Base-by-base conservation (phyloP, 352 stramenopile species). In the Ophiocytium majus region DNA sequence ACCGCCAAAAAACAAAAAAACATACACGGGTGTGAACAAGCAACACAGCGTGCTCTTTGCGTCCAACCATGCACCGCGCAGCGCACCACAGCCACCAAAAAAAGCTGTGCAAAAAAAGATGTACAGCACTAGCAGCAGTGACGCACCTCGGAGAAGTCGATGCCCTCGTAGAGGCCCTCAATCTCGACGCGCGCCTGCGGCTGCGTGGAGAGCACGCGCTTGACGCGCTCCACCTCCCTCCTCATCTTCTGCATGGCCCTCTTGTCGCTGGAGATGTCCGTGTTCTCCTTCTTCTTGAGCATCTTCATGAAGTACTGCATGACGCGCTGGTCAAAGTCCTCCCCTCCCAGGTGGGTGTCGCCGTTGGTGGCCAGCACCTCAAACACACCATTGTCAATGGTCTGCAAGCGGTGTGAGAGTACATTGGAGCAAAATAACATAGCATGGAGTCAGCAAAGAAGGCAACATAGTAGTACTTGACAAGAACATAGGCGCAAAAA, bases 291-390 rank as follows among this genome's bases (percentile, higher is more conserved):
- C 90, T 98, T 98, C 92, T 98, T 98, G 92, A 98, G 98, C 91
- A 97, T 97, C 91, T 98, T 98, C 83, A 99, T 98, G 89, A 99
- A 99, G 92, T 99, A 99, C 90, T 99, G 93, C 86, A 99, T 98
- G 84, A 99, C 94, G 86, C 94, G 93, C 91, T 99, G 95, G 90
- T 99, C 97, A 87, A 99, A 99, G 92, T 99, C 98, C 86, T 99
- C 96, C 86, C 98, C 98, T 76, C 98, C 98, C 86, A 99, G 92
- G 91, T 99, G 97, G 19, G 97, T 99, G 91, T 99, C 97, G 82
- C 97, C 97, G 91, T 98, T 98, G 36, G 98, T 99, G 35, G 97
- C 96, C 74, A 99, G 90, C 75, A 99, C 97, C 90, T 99, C 97
- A 88, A 99, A 99, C 28, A 99, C 93, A 89, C 97, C 97, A 79